A percentile compares a stretch with the other conserved stretches of the same genome.
phyloP scores from a whole-genome alignment of 495 filamentous ascomycete genomes.

The Neurospora sp. region DNA sequence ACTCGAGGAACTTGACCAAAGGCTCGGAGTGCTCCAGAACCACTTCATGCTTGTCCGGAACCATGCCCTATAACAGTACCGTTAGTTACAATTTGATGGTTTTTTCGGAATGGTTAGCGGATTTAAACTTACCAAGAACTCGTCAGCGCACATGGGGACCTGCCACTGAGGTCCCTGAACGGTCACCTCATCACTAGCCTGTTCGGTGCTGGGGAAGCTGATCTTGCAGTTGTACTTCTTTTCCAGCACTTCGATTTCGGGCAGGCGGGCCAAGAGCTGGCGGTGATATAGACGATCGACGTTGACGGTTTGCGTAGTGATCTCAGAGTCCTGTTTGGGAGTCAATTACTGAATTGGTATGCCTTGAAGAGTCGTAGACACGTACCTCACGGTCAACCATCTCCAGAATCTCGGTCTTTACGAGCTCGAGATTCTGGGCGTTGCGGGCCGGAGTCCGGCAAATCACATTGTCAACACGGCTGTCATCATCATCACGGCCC shows the following conservation, averaged over 20 bases:
- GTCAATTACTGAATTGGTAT: background rate
- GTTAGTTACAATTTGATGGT: background rate
- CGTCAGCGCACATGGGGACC: slow-evolving; percentile 90
- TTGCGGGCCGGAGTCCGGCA: slow-evolving; percentile 96
- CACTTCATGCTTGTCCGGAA: slow-evolving; percentile 89
- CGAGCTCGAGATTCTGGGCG: slow-evolving; percentile 87
- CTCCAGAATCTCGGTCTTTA: slow-evolving; percentile 98
- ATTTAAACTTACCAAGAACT: slow-evolving; percentile 59
- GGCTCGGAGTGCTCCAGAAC: slow-evolving; percentile 63
- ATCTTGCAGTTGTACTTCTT: slow-evolving; percentile 99
- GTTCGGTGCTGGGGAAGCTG: slow-evolving; percentile 91
- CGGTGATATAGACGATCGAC: slow-evolving; percentile 94
- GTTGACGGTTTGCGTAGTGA: slow-evolving; percentile 81
- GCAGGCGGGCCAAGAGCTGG: slow-evolving; percentile 75
- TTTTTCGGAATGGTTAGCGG: background rate
- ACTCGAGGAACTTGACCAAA: slow-evolving; percentile 68
- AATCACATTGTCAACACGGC: slow-evolving; percentile 98
- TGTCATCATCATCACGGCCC: slow-evolving; percentile 91
- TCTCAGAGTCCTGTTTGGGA: slow-evolving; percentile 68
- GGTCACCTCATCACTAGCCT: slow-evolving; percentile 89
- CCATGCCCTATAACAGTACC: slow-evolving; percentile 57
- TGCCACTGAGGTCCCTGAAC: slow-evolving; percentile 96
- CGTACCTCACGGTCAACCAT: slow-evolving; percentile 93
- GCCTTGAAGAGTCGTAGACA: slow-evolving; percentile 9
- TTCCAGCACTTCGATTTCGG: slow-evolving; percentile 86